Evolutionary conservation across 228 moss, liverwort and hornwort genomes (phyloP), one percentile per base, ranked within the genome.

Genomic region (Sphagnum fallax): DNA sequence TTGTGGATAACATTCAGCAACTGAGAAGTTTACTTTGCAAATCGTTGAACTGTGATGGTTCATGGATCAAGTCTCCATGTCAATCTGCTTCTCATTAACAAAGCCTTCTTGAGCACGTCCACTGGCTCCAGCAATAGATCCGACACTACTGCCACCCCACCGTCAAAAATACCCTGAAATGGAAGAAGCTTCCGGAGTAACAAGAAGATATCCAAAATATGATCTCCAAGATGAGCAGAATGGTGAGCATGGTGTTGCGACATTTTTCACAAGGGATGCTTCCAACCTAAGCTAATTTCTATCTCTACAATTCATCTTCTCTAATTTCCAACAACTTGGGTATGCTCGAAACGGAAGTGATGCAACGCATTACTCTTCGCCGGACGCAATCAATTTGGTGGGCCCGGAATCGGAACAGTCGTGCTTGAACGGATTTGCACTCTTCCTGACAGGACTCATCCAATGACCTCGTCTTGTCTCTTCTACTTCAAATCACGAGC

Each of bases 41-140:
- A 98, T 52, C 87, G 84, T 53, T 91, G 91, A 50, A 93, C 93
- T 10, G 93, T 98, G 64, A 76, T 76, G 48, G 87, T 85, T 58
- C 93, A 77, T 50, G 88, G 83, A 52, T 2, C 97, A 83, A 5
- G 97, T 89, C 71, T 98, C 97, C 76, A 77, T 82, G 81, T 98
- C 97, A 57, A 98, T 93, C 59, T 81, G 85, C 77, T 98, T 90
- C 80, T 98, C 97, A 51, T 90, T 90, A 8, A 87, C 78, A 51
- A 98, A 98, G 4, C 90, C 89, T 69, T 91, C 83, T 72, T 93
- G 93, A 71, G 93, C 97, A 16, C 93, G 93, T 62, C 88, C 91
- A 16, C 93, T 98, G 6, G 93, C 32, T 93, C 97, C 32, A 32
- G 32, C 55, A 98, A 60, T 5, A 90, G 81, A 49, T 77, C 77